Conservation (phyloP, 129 eudicot species). For the Solidago caesia region DNA sequence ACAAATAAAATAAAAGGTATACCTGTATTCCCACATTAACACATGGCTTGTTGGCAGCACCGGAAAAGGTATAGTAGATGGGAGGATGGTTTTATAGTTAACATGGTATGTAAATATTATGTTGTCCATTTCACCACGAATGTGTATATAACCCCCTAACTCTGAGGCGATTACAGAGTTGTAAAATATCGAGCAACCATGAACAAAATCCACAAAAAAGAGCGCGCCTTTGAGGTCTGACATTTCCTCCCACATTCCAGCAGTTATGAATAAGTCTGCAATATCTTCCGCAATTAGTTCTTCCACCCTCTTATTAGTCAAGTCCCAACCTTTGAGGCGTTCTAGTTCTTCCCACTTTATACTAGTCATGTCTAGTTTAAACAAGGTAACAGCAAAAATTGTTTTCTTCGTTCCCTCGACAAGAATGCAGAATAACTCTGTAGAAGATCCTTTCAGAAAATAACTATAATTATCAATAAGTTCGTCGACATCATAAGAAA, state of each 20-base stretch:
- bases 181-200: neutral
- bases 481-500: too few species aligned
- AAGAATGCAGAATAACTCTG: neutral
- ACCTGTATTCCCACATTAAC: neutral
- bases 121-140: neutral
- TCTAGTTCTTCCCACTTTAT: neutral
- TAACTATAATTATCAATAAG: too few species aligned
- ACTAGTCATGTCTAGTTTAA: neutral
- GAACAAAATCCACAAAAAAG: neutral
- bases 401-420: neutral
- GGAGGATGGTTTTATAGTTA: neutral
- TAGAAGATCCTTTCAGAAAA: neutral
- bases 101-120: neutral
- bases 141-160: neutral
- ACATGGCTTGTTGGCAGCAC: neutral
- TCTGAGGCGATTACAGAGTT: neutral
- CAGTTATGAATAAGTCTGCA: neutral
- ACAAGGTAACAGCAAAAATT: neutral
- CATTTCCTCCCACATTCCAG: neutral
- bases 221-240: neutral
- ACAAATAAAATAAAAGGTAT: too few species aligned
- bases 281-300: neutral
- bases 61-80: neutral
- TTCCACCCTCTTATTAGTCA: neutral
- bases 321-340: neutral